A percentile compares a stretch with the other conserved stretches of the same genome.
These are phyloP conservation scores for Debaryomyces hansenii DNA, from an alignment of 805 yeast species.

Conservation along the genomic window DNA sequence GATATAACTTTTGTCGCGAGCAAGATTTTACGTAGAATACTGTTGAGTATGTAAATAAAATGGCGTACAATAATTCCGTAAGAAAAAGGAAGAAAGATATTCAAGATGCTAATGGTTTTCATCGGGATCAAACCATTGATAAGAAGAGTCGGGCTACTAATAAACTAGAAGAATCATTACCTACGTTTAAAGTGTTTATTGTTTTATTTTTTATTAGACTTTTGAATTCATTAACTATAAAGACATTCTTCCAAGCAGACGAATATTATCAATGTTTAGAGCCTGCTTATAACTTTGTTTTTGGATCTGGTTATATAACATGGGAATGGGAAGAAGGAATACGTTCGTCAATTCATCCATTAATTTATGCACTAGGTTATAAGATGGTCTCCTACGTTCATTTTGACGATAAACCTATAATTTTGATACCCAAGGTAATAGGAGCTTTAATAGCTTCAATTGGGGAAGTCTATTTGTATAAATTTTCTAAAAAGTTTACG, in stretches of 20 bases:
- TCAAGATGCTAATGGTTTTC: background rate
- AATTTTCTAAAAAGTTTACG: constrained; percentile 42
- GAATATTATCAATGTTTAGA: constrained; percentile 93
- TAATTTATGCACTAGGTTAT: constrained; percentile 55
- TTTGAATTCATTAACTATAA: constrained; percentile 59
- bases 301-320: constrained; percentile 78
- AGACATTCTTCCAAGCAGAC: constrained; percentile 92
- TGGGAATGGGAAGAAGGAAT: constrained; percentile 92
- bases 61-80: background rate
- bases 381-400: constrained; percentile 25
- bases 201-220: constrained; percentile 44
- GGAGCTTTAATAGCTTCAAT: constrained; percentile 70
- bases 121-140: no score
- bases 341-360: constrained; percentile 79
- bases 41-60: background rate
- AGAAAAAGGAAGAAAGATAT: background rate
- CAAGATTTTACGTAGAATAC: background rate
- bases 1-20: background rate
- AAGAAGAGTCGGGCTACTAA: no score
- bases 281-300: constrained; percentile 78
- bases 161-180: background rate
- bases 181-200: constrained; percentile 2
- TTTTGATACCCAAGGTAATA: constrained; percentile 60
- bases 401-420: constrained; percentile 34
- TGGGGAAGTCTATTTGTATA: constrained; percentile 64